These are phyloP conservation scores for Lindgomyces ingoldianus DNA, from an alignment of 495 filamentous ascomycete genomes.

Conservation along the genomic window DNA sequence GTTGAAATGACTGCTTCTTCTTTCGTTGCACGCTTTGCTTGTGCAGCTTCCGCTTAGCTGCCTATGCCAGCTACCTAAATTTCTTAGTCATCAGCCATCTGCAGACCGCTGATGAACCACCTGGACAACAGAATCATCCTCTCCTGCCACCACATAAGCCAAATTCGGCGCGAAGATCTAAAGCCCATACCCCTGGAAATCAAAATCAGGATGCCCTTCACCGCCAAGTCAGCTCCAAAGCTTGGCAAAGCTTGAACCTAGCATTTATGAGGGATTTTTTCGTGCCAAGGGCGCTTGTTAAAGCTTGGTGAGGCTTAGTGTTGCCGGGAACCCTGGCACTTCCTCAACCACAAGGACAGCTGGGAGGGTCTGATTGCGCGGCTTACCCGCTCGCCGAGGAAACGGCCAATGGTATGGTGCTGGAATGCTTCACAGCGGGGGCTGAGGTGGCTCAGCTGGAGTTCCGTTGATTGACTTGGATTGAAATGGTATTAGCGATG, in stretches of 20 bases:
- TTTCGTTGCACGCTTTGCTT: too few relatives aligned
- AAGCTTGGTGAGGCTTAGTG: slow-evolving; percentile 32
- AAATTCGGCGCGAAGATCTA: not conserved
- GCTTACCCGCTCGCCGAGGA: not conserved
- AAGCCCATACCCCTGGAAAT: too few relatives aligned
- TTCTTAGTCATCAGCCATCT: too few relatives aligned
- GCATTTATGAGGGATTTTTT: slow-evolving; percentile 19
- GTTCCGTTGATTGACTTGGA: not conserved
- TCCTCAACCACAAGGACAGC: not conserved
- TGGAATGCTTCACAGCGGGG: not conserved
- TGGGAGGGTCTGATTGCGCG: not conserved
- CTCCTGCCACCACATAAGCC: not conserved
- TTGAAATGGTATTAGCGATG: not conserved
- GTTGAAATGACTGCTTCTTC: too few relatives aligned
- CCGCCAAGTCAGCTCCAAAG: slow-evolving; percentile 18
- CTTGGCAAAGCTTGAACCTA: slow-evolving; percentile 17
- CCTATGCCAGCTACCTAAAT: too few relatives aligned
- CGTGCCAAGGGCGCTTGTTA: slow-evolving; percentile 4
- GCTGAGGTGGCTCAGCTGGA: slow-evolving; percentile 16
- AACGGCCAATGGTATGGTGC: not conserved
- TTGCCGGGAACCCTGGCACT: not conserved
- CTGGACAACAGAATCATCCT: slow-evolving; percentile 6
- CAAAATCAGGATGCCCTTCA: slow-evolving; percentile 2
- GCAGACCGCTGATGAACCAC: not conserved
- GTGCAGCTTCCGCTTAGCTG: too few relatives aligned